phyloP scores from a whole-genome alignment of 108 stramenopile genomes.

The Cyclotella choctawhatcheeana region DNA sequence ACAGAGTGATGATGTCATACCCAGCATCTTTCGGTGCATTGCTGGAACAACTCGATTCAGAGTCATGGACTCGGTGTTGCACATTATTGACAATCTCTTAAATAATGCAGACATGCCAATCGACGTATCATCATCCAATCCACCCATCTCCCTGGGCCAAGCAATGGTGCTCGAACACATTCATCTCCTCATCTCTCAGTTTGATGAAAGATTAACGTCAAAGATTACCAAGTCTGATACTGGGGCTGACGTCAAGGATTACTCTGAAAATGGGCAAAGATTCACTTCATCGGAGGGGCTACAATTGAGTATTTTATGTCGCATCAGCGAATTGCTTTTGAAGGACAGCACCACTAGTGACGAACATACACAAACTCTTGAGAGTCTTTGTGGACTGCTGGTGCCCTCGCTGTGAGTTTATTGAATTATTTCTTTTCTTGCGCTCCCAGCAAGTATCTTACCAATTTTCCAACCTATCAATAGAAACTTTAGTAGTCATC shows the following conservation, averaged over 20 bases:
- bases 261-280: slow-evolving; percentile 27
- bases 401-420: slow-evolving; percentile 80
- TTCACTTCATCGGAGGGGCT: slow-evolving; percentile 25
- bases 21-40: slow-evolving; percentile 70
- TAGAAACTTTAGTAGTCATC: slow-evolving; percentile 52
- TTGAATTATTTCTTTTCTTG: no score
- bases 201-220: slow-evolving; percentile 56
- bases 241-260: slow-evolving; percentile 17
- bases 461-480: no score
- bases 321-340: slow-evolving; percentile 68
- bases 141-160: no score
- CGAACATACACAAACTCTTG: slow-evolving; percentile 36
- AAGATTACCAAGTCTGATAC: slow-evolving; percentile 32
- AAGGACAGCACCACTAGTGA: slow-evolving; percentile 26
- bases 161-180: slow-evolving; percentile 46
- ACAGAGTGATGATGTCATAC: slow-evolving; percentile 50
- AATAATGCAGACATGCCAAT: slow-evolving; percentile 36
- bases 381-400: slow-evolving; percentile 64
- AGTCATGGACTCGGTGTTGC: slow-evolving; percentile 60
- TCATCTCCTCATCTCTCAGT: slow-evolving; percentile 67
- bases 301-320: slow-evolving; percentile 68
- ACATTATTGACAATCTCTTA: slow-evolving; percentile 75
- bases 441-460: no score
- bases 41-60: slow-evolving; percentile 49
- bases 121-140: no score